A percentile compares a stretch with the other conserved stretches of the same genome.
These are phyloP conservation scores for Termitomyces sp. DNA, from an alignment of 768 basidiomycete genomes.

Conservation along the genomic window DNA sequence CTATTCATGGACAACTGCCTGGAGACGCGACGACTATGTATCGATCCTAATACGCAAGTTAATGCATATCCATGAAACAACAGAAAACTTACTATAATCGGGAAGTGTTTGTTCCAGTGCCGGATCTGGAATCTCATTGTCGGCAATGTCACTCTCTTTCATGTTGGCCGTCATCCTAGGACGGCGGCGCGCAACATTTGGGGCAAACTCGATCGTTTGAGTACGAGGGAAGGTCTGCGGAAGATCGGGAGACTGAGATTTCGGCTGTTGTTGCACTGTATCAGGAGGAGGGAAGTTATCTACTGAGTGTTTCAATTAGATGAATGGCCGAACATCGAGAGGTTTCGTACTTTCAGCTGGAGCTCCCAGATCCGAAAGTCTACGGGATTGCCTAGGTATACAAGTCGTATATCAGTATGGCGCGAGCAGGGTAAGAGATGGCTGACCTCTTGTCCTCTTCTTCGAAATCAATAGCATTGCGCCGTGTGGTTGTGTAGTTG, in stretches of 20 bases:
- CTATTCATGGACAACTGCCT: constrained; percentile 16
- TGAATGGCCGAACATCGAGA: not conserved
- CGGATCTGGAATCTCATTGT: constrained; percentile 4
- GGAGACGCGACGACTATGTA: constrained; percentile 12
- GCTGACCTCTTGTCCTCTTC: constrained; percentile 2
- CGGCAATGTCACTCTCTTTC: constrained; percentile 9
- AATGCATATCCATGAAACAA: not conserved
- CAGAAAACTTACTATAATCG: constrained; percentile 12
- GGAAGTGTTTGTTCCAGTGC: constrained; percentile 2
- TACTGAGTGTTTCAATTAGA: constrained; percentile 5
- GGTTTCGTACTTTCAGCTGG: constrained; percentile 23
- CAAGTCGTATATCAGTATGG: not conserved
- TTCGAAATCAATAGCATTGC: constrained; percentile 2
- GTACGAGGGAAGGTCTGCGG: constrained; percentile 27
- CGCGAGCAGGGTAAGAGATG: not conserved
- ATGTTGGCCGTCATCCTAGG: constrained; percentile 13
- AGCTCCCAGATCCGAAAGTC: constrained; percentile 33
- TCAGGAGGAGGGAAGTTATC: constrained; percentile 30
- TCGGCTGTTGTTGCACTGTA: constrained; percentile 21
- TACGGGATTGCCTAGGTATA: constrained; percentile 18
- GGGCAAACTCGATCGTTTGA: constrained; percentile 35
- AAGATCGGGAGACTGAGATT: constrained; percentile 2
- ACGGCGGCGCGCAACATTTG: constrained; percentile 22
- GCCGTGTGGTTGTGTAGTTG: not conserved
- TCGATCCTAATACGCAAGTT: constrained; percentile 9